These are phyloP conservation scores for Alloascoidea hylecoeti DNA, from an alignment of 805 yeast species.

Conservation along the genomic window DNA sequence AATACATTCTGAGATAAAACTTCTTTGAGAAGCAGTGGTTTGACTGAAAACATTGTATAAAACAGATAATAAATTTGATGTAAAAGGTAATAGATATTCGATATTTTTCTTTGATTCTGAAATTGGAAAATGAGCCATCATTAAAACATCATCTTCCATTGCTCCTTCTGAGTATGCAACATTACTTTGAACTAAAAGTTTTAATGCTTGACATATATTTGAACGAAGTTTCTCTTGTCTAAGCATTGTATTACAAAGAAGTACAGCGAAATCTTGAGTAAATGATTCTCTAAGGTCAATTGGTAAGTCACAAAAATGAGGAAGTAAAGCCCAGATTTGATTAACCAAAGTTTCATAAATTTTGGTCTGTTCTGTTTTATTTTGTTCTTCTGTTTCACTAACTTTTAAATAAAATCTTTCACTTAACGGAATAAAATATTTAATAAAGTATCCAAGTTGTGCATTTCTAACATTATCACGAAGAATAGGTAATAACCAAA, in stretches of 20 bases:
- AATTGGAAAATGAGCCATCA: constrained; percentile 47
- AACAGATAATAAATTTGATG: constrained; percentile 72
- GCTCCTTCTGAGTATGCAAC: constrained; percentile 48
- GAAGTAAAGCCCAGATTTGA: constrained; percentile 86
- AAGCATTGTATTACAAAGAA: constrained; percentile 61
- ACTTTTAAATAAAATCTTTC: constrained; percentile 10
- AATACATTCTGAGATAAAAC: constrained; percentile 75
- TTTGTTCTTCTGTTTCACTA: constrained; percentile 13
- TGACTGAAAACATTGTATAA: constrained; percentile 88
- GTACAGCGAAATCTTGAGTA: constrained; percentile 64
- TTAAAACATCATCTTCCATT: constrained; percentile 37
- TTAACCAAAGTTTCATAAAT: constrained; percentile 76
- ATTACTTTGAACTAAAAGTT: constrained; percentile 67
- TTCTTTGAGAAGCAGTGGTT: constrained; percentile 72
- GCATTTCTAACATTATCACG: constrained; percentile 78
- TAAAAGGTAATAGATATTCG: constrained; percentile 40
- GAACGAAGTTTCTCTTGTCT: constrained; percentile 64
- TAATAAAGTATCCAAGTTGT: constrained; percentile 44
- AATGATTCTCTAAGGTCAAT: constrained; percentile 52
- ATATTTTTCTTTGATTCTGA: constrained; percentile 40
- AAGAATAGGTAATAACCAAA: constrained; percentile 86
- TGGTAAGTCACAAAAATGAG: constrained; percentile 83
- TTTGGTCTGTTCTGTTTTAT: constrained; percentile 56
- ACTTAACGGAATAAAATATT: constrained; percentile 51
- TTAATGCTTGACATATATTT: constrained; percentile 71